A percentile compares a stretch with the other conserved stretches of the same genome.
Conservation (phyloP, 1,139 yeast genomes). For the Casaregolazyma suthepensis region DNA sequence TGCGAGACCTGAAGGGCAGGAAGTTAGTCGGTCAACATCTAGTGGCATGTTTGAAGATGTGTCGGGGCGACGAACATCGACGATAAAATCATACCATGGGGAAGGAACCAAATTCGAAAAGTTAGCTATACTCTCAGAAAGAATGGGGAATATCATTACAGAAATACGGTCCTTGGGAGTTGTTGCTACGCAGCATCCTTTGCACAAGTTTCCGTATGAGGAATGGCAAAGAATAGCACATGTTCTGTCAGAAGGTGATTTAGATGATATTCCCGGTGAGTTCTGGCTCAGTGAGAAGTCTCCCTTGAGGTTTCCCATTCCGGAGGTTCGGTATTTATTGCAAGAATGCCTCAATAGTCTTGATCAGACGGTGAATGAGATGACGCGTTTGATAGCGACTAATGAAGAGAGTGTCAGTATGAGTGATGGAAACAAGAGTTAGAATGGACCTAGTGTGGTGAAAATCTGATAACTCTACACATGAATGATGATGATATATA, state of each 20-base stretch:
- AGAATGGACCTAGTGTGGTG: too few relatives aligned
- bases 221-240: slow-evolving; percentile 42
- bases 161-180: slow-evolving; percentile 14
- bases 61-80: not conserved
- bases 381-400: slow-evolving; percentile 15
- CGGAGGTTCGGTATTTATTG: slow-evolving; percentile 59
- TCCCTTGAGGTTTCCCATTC: slow-evolving; percentile 61
- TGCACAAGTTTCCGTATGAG: slow-evolving; percentile 35
- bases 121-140: not conserved
- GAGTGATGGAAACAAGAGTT: not conserved
- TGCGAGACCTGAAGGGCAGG: not conserved
- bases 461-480: too few relatives aligned
- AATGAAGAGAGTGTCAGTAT: not conserved
- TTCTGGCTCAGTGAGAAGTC: slow-evolving; percentile 57
- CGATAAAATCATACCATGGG: not conserved
- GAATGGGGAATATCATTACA: not conserved
- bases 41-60: not conserved
- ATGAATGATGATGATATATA: not conserved
- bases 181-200: slow-evolving; percentile 31
- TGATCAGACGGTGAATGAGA: slow-evolving; percentile 23
- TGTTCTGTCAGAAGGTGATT: slow-evolving; percentile 20
- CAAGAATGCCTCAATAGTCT: slow-evolving; percentile 39
- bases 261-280: slow-evolving; percentile 20
- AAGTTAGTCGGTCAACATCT: not conserved
- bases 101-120: not conserved